Evolutionary conservation across 768 basidiomycete species (phyloP), one percentile per base, ranked within the genome.

Genomic region (Rhodosporidiobolus sp.): DNA sequence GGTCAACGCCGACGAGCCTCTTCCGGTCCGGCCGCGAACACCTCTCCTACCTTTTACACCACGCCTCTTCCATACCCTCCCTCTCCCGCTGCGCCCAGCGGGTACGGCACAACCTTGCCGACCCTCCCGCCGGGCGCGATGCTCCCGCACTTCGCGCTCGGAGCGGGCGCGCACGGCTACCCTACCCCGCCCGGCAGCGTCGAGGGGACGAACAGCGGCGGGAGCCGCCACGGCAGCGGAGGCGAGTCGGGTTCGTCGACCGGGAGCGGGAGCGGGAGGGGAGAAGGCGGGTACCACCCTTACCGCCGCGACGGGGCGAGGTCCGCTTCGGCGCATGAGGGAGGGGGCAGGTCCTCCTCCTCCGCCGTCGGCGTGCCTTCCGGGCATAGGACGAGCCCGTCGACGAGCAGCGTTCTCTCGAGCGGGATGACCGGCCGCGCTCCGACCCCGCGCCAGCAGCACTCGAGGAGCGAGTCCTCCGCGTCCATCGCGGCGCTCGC

Each of bases 181-280:
- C 70, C 70, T 1, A 71, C 74, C 9, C 74, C 74, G 28, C 74
- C 74, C 5, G 67, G 63, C 20, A 66, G 59, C 63, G 57, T 56
- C 52, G 70, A 75, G 20, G 70, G 74, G 2, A 45, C 34, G 4
- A 19, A 32, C 20, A 28, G 34, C 24, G n/a, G 22, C 19, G n/a
- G n/a, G n/a, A n/a, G n/a, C n/a, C n/a, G n/a, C n/a, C n/a, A n/a
- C n/a, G 17, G 52, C 4, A 45, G 64, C 54, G 70, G 70, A 34
- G 70, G 60, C 22, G 70, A 72, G 43, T 61, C 61, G 34, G 54
- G 67, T 11, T 68, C 65, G 22, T 72, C 70, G 5, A 49, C 38
- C 35, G 50, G 57, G 5, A 55, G 69, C 32, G 24, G 54, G 28
- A 61, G 60, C 20, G 66, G 38, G 3, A 22, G 63, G 8, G 24